These are phyloP conservation scores for Podila minutissima DNA, from an alignment of 192 early-diverging fungal species.

Conservation along the genomic window DNA sequence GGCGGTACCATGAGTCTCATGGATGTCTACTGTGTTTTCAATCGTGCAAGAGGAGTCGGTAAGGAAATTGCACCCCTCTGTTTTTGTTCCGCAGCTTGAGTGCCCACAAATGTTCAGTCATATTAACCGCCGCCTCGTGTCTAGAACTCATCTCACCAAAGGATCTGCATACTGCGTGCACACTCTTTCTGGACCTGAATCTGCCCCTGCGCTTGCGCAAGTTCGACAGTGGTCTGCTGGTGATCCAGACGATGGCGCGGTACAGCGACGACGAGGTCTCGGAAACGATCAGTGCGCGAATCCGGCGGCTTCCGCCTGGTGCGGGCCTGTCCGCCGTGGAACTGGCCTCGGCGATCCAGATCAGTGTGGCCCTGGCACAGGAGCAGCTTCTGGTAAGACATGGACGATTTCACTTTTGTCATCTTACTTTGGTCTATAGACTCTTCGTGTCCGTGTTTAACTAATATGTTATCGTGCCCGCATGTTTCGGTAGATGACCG, in stretches of 20 bases:
- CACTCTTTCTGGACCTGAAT: slow-evolving; percentile 70
- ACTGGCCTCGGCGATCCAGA: slow-evolving; percentile 68
- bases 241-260: slow-evolving; percentile 67
- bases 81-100: background rate
- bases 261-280: slow-evolving; percentile 74
- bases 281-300: slow-evolving; percentile 57
- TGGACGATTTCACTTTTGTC: background rate
- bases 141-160: slow-evolving; percentile 89
- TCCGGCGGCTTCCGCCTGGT: slow-evolving; percentile 22
- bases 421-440: background rate
- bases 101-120: no score
- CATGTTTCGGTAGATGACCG: slow-evolving; percentile 65
- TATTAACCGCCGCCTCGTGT: no score
- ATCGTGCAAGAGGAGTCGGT: slow-evolving; percentile 91
- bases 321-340: slow-evolving; percentile 76
- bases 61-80: slow-evolving; percentile 17
- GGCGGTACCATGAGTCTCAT: slow-evolving; percentile 85
- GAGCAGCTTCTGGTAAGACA: slow-evolving; percentile 76
- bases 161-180: slow-evolving; percentile 87
- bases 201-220: slow-evolving; percentile 80
- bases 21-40: slow-evolving; percentile 95
- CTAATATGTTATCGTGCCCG: background rate
- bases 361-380: slow-evolving; percentile 68
- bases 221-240: slow-evolving; percentile 85
- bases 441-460: background rate